phyloP scores from a whole-genome alignment of 2,329 filamentous ascomycete species.

The Colletotrichum trifolii region DNA sequence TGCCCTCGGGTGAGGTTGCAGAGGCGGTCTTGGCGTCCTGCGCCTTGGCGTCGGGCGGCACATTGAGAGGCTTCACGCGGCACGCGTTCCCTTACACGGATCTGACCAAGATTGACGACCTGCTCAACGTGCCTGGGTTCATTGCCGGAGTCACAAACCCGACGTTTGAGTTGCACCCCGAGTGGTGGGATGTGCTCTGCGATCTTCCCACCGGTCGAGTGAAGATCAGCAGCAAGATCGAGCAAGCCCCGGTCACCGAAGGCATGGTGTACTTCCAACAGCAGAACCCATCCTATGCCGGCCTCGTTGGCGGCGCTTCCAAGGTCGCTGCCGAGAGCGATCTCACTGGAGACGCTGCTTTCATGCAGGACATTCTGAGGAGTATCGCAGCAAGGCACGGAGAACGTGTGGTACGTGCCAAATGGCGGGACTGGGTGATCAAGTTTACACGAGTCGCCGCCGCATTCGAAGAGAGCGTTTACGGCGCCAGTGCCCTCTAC shows the following conservation, averaged over 20 bases:
- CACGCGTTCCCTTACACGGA: constrained; percentile 99
- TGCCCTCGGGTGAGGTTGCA: constrained; percentile 94
- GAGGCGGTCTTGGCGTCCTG: constrained; percentile 99
- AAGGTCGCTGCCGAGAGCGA: constrained; percentile 63
- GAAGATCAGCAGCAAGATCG: constrained; percentile 92
- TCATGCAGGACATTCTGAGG: constrained; percentile 86
- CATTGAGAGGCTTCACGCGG: constrained; percentile 92
- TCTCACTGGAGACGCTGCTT: constrained; percentile 85
- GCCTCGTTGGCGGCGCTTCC: constrained; percentile 55
- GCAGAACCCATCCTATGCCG: constrained; percentile 71
- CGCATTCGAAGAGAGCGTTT: constrained; percentile 95
- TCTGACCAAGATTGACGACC: constrained; percentile 95
- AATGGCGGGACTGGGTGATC: constrained; percentile 94
- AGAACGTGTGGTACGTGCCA: constrained; percentile 88
- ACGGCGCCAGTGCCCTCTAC: constrained; percentile 89
- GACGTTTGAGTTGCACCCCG: constrained; percentile 91
- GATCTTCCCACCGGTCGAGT: constrained; percentile 92
- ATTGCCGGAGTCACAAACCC: constrained; percentile 98
- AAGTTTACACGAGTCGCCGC: constrained; percentile 94
- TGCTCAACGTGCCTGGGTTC: constrained; percentile 95
- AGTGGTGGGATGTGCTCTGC: constrained; percentile 98
- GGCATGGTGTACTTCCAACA: constrained; percentile 90
- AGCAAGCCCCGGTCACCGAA: constrained; percentile 83
- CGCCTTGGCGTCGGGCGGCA: constrained; percentile 88
- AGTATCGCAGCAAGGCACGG: constrained; percentile 89